phyloP scores from a whole-genome alignment of 106 monocot species.

The Acorus gramineus region DNA sequence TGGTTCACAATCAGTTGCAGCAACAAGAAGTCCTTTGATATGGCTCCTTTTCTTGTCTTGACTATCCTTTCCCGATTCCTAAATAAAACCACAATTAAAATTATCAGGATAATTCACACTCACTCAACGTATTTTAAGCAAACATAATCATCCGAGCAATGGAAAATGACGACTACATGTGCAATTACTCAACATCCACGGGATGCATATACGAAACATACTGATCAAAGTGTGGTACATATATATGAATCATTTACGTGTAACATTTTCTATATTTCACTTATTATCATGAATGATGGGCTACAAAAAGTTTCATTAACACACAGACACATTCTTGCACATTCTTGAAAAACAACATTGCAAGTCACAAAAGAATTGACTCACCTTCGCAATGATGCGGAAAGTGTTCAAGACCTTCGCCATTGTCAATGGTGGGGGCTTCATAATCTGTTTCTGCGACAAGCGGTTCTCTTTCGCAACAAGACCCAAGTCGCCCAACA shows the following conservation, averaged over 20 bases:
- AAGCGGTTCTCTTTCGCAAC: constrained; percentile 80
- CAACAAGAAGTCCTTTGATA: constrained; percentile 97
- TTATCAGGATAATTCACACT: neutral
- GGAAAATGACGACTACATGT: too few species aligned
- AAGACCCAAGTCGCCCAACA: constrained; percentile 86
- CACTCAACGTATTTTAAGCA: too few species aligned
- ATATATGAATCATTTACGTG: too few species aligned
- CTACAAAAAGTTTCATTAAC: too few species aligned
- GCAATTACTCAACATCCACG: too few species aligned
- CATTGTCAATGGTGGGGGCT: constrained; percentile 73
- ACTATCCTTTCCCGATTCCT: constrained; percentile 96
- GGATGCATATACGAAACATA: too few species aligned
- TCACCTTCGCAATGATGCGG: constrained; percentile 83
- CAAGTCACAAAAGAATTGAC: constrained; percentile 1
- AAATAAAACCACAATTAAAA: neutral
- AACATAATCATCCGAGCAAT: too few species aligned
- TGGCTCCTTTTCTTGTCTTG: constrained; percentile 96
- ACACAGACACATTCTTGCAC: too few species aligned
- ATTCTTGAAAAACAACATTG: neutral
- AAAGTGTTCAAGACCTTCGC: constrained; percentile 77
- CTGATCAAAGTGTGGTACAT: too few species aligned
- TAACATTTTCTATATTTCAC: too few species aligned
- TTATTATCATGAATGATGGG: too few species aligned
- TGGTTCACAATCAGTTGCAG: constrained; percentile 95
- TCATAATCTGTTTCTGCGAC: constrained; percentile 71